phyloP scores from a whole-genome alignment of 2,329 filamentous ascomycete species.

The Fusarium sp. region DNA sequence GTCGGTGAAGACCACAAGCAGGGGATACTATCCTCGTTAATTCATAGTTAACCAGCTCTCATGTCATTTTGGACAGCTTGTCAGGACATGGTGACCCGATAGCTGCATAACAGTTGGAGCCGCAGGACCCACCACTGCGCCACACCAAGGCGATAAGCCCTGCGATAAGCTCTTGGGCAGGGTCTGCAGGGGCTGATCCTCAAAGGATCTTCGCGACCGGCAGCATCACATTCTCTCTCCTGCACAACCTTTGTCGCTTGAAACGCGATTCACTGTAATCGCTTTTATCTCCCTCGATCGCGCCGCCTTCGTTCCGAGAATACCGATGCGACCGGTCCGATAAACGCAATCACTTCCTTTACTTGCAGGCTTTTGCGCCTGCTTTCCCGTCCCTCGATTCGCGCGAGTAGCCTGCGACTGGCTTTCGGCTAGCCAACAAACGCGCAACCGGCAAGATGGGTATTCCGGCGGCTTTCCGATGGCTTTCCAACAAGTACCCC shows the following conservation, averaged over 20 bases:
- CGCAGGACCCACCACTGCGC: conserved; percentile 4
- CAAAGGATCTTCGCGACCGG: conserved; percentile 32
- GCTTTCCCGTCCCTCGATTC: conserved; percentile 1
- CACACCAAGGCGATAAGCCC: not conserved
- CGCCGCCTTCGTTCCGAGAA: not conserved
- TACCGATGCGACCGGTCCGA: conserved; percentile 14
- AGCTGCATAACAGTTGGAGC: conserved; percentile 34
- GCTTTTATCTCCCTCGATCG: not conserved
- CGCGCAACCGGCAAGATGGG: conserved; percentile 68
- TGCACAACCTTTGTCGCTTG: conserved; percentile 16
- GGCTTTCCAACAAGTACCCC: conserved; percentile 95
- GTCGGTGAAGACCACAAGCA: conserved; percentile 10
- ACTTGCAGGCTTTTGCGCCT: conserved; percentile 11
- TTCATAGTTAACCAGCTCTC: not conserved
- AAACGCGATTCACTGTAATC: not conserved
- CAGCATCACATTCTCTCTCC: not conserved
- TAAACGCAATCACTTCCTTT: not conserved
- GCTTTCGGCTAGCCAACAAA: conserved; percentile 2
- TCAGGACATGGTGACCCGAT: conserved; percentile 33
- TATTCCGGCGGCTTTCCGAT: conserved; percentile 94
- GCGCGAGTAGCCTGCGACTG: conserved; percentile 18
- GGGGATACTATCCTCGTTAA: conserved; percentile 28
- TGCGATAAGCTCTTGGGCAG: not conserved
- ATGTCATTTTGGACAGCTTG: conserved; percentile 39
- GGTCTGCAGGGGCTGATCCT: conserved; percentile 7